Conservation (phyloP, 1,139 yeast genomes). For the Magnusiomyces paraingens region DNA sequence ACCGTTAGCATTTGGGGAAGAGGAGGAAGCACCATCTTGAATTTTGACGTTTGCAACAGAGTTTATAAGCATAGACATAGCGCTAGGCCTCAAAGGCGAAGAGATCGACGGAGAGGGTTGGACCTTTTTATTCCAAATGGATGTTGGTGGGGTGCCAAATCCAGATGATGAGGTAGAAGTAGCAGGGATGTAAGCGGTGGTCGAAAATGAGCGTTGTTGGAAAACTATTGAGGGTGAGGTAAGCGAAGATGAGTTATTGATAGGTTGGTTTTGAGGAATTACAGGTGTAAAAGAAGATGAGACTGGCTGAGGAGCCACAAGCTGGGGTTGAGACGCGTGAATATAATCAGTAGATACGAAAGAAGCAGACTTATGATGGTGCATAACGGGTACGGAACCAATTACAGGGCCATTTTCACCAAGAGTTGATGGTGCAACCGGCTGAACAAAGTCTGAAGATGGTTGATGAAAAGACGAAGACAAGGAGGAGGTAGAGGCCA, state of each 20-base stretch:
- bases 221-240: not conserved
- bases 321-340: not conserved
- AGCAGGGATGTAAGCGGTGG: no score
- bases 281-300: slow-evolving; percentile 2
- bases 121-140: slow-evolving; percentile 9
- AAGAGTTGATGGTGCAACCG: not conserved
- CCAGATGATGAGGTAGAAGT: slow-evolving; percentile 5
- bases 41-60: slow-evolving; percentile 9
- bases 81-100: slow-evolving; percentile 10
- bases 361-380: slow-evolving; percentile 3
- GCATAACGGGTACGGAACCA: slow-evolving; percentile 1
- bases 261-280: slow-evolving; percentile 8
- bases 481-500: not conserved
- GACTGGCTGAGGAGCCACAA: not conserved
- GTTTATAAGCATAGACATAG: slow-evolving; percentile 11
- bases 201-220: slow-evolving; percentile 4
- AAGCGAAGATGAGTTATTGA: slow-evolving; percentile 1
- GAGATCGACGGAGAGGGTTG: slow-evolving; percentile 7
- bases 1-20: not conserved
- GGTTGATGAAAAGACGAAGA: not conserved
- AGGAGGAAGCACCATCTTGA: no score
- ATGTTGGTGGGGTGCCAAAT: slow-evolving; percentile 5
- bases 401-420: slow-evolving; percentile 4
- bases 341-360: not conserved
- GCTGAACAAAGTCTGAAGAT: not conserved